Evolutionary conservation across 2,329 filamentous ascomycete genomes (phyloP).

Genomic region (Stachybotrys echinatus): DNA sequence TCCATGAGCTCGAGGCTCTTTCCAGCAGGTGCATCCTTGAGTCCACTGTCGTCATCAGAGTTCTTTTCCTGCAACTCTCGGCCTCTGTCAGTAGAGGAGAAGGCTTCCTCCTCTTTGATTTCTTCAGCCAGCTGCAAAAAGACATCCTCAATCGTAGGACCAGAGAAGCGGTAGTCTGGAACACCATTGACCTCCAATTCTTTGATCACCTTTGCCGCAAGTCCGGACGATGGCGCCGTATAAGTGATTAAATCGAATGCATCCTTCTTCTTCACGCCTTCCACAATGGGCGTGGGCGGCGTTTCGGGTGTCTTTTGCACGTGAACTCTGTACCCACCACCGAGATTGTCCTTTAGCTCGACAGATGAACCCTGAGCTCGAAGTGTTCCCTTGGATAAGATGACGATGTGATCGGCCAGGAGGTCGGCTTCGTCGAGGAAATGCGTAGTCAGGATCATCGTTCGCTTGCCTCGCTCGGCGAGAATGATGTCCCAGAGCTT

Average conservation of each 20-base stretch:
- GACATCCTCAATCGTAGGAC: slow-evolving; percentile 88
- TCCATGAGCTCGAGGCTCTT: slow-evolving; percentile 53
- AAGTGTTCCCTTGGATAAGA: slow-evolving; percentile 78
- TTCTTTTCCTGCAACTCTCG: slow-evolving; percentile 13
- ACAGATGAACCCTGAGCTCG: slow-evolving; percentile 81
- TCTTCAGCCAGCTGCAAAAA: slow-evolving; percentile 85
- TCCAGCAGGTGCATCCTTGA: slow-evolving; percentile 9
- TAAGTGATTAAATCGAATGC: slow-evolving; percentile 71
- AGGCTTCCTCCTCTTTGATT: slow-evolving; percentile 49
- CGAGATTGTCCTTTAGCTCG: slow-evolving; percentile 74
- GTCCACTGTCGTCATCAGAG: slow-evolving; percentile 14
- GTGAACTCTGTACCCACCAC: slow-evolving; percentile 80
- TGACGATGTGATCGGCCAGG: slow-evolving; percentile 81
- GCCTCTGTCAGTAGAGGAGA: slow-evolving; percentile 15
- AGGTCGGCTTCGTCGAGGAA: slow-evolving; percentile 92
- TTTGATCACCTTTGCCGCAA: slow-evolving; percentile 67
- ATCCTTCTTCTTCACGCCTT: slow-evolving; percentile 50
- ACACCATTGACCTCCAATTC: slow-evolving; percentile 62
- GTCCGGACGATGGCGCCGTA: slow-evolving; percentile 60
- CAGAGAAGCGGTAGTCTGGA: slow-evolving; percentile 76
- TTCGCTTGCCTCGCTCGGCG: slow-evolving; percentile 74
- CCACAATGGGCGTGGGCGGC: slow-evolving; percentile 42
- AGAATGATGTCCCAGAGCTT: slow-evolving; percentile 95
- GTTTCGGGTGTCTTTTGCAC: slow-evolving; percentile 55
- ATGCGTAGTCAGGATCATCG: slow-evolving; percentile 85